Base-by-base conservation (phyloP, 192 early-diverging fungal species). In the Coemansia sp. region DNA sequence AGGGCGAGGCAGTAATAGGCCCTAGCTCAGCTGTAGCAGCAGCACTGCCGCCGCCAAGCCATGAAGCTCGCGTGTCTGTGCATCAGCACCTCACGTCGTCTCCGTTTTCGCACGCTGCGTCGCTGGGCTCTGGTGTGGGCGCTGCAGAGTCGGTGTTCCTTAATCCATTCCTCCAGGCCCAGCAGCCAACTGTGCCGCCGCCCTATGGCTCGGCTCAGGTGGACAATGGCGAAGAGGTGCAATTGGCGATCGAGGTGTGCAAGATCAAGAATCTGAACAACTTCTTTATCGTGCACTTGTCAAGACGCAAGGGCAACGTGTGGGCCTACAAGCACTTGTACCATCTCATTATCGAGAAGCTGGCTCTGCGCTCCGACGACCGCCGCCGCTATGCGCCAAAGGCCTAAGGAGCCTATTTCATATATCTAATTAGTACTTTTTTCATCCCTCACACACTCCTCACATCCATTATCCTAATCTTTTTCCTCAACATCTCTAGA, bases 201-300 rank as follows among this genome's bases (percentile, higher is more conserved):
- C 81, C 81, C 22, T 85, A 85, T 34, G 83, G 83, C 36, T 44
- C 77, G 2, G 41, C 74, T 20, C 75, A 85, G 46, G 78, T 80
- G 33, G 83, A 85, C 64, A 73, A 71, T 52, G 90, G 91, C 24
- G 94, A 92, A 29, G 95, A 97, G 82, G 89, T 98, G 24, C 90
- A 91, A 40, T 91, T 97, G 79, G 88, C 90, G 16, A 89, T 98
- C 27, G 95, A 96, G 86, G 73, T 98, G 40, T 95, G 95, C 78
- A 88, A 88, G 72, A 92, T 98, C 78, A 94, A 95, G 86, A 96
- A 97, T 70, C 74, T 98, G 44, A 89, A 87, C 72, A 89, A 88
- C 40, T 74, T 93, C 33, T 91, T 90, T 63, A 91, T 91, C 57
- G 92, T 93, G 40, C 89, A 91, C 67, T 81, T 93, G 47, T 86